Conservation (phyloP, 2,329 filamentous ascomycete genomes). For the Hypoxylon sp. region DNA sequence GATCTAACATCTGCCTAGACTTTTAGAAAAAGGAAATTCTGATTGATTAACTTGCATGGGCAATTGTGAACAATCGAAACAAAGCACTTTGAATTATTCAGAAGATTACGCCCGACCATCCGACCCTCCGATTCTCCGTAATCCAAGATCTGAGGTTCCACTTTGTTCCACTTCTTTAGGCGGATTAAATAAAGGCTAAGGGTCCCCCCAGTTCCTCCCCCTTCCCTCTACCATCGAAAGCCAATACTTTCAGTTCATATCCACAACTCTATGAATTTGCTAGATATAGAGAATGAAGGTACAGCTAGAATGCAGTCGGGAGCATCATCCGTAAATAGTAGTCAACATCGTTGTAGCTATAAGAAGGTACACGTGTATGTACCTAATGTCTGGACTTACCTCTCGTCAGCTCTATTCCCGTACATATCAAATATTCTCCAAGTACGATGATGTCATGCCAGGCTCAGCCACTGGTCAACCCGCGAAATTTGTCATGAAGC, state of each 20-base stretch:
- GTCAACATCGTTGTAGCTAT: too few relatives aligned
- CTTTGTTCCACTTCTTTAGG: constrained; percentile 9
- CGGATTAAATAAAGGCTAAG: neutral
- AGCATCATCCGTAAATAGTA: too few relatives aligned
- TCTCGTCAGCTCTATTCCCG: neutral
- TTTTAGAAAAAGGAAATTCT: constrained; percentile 9
- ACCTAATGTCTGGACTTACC: too few relatives aligned
- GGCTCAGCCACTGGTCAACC: neutral
- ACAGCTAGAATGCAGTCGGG: too few relatives aligned
- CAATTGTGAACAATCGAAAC: neutral
- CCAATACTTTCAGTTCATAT: too few relatives aligned
- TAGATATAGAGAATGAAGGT: too few relatives aligned
- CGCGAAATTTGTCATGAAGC: constrained; percentile 4
- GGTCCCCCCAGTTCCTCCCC: too few relatives aligned
- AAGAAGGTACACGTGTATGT: too few relatives aligned
- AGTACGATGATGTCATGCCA: constrained; percentile 1
- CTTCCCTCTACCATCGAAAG: neutral
- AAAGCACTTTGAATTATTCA: constrained; percentile 2
- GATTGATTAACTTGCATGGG: neutral
- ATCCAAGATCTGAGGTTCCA: constrained; percentile 1
- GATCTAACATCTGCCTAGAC: neutral
- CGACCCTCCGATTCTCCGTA: constrained; percentile 35
- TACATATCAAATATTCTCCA: neutral
- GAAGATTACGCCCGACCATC: constrained; percentile 22
- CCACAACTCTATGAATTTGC: too few relatives aligned